phyloP scores from a whole-genome alignment of 768 basidiomycete species.

The Auriscalpium microsporum region DNA sequence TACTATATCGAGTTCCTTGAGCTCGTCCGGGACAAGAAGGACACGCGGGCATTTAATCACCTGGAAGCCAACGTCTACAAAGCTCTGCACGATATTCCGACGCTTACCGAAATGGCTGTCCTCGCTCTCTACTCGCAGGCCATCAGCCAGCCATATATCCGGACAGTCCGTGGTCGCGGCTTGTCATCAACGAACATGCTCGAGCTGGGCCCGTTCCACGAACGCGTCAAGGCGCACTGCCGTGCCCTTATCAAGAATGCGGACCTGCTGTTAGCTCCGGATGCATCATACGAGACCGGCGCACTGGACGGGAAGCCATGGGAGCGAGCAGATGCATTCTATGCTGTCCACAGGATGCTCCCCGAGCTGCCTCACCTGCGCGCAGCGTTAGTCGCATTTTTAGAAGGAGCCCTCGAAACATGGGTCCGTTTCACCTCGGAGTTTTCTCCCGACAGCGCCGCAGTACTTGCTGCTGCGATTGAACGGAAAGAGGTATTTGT shows the following conservation, averaged over 20 bases:
- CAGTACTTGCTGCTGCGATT: too few relatives aligned
- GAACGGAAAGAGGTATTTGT: slow-evolving; percentile 4
- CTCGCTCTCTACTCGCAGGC: slow-evolving; percentile 14
- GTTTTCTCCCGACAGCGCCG: slow-evolving; percentile 11
- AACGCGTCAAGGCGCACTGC: slow-evolving; percentile 13
- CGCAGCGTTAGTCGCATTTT: slow-evolving; percentile 10
- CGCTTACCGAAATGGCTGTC: slow-evolving; percentile 17
- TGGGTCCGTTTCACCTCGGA: slow-evolving; percentile 23
- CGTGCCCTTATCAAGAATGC: slow-evolving; percentile 9
- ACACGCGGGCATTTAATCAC: slow-evolving; percentile 15
- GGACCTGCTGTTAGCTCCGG: slow-evolving; percentile 5
- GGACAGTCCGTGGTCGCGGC: slow-evolving; percentile 8
- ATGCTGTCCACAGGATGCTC: slow-evolving; percentile 2
- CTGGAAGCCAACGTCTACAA: slow-evolving; percentile 21
- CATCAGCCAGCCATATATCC: slow-evolving; percentile 21
- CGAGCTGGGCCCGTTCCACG: slow-evolving; percentile 17
- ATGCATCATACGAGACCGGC: slow-evolving; percentile 1
- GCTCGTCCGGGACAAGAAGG: slow-evolving; percentile 16
- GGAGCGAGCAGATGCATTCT: slow-evolving; percentile 1
- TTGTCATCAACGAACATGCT: slow-evolving; percentile 16
- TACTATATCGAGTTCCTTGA: too few relatives aligned
- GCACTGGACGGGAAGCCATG: slow-evolving; percentile 14
- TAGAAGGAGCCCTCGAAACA: slow-evolving; percentile 14
- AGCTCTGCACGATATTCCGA: slow-evolving; percentile 16
- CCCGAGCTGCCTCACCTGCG: neutral